These are phyloP conservation scores for Fusarium anguioides DNA, from an alignment of 2,329 filamentous ascomycete genomes.

Conservation along the genomic window DNA sequence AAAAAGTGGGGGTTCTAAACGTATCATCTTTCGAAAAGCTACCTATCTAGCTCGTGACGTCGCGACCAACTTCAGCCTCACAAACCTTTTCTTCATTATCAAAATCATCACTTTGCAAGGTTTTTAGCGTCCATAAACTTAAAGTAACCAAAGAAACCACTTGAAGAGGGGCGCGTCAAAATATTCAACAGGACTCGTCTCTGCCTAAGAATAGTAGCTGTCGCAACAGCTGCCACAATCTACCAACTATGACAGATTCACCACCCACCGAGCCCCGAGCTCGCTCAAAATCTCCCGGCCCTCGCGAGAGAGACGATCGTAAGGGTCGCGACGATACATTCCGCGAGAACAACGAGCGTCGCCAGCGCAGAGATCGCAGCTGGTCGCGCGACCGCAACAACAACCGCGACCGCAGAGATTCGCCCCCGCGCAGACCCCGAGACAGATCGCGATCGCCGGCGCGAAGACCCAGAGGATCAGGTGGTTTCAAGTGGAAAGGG, in stretches of 20 bases:
- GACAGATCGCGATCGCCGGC: conserved; percentile 41
- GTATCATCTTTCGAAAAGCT: background rate
- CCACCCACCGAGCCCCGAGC: conserved; percentile 24
- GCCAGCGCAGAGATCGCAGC: conserved; percentile 28
- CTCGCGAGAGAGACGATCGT: conserved; percentile 15
- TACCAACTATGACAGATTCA: conserved; percentile 31
- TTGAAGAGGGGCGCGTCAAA: background rate
- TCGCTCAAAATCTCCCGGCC: conserved; percentile 33
- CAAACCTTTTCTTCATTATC: conserved; percentile 2
- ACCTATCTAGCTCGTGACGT: conserved; percentile 17
- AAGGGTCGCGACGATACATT: conserved; percentile 5
- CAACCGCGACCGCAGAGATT: conserved; percentile 31
- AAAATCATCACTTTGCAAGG: background rate
- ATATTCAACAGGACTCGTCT: background rate
- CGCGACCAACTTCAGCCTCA: conserved; percentile 12
- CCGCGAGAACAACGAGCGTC: conserved; percentile 19
- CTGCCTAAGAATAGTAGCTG: background rate
- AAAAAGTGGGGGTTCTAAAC: conserved; percentile 13
- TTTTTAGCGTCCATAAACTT: background rate
- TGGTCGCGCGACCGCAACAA: conserved; percentile 26
- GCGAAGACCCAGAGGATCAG: conserved; percentile 39
- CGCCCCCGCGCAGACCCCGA: conserved; percentile 33
- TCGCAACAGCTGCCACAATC: background rate
- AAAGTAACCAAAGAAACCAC: background rate
- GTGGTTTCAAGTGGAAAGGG: conserved; percentile 45